A percentile compares a stretch with the other conserved stretches of the same genome.
Conservation (phyloP, 129 eudicot species). For the Artemisia tridentata region DNA sequence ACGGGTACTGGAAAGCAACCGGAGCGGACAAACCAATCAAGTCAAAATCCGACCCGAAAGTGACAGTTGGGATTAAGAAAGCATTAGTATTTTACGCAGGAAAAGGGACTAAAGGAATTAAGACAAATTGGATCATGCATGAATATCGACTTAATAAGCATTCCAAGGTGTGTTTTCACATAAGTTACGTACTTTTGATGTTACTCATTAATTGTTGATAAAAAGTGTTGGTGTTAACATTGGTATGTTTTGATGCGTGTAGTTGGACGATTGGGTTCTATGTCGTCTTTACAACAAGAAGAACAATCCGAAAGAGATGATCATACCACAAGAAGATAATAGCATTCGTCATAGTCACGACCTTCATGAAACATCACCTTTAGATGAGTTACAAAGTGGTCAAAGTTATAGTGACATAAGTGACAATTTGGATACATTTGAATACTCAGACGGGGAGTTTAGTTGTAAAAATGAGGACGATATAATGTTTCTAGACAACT, state of each 20-base stretch:
- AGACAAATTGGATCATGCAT: constrained; percentile 49
- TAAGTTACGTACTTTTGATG: neutral
- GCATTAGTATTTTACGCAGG: constrained; percentile 40
- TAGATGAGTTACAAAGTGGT: constrained; percentile 10
- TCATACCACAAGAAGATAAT: constrained; percentile 2
- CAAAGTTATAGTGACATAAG: constrained; percentile 26
- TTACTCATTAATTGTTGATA: no score
- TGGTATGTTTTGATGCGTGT: constrained; percentile 6
- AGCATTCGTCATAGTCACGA: neutral
- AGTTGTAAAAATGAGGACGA: constrained; percentile 24
- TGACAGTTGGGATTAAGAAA: constrained; percentile 30
- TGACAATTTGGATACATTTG: constrained; percentile 23
- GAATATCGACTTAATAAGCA: constrained; percentile 25
- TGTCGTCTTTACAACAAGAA: constrained; percentile 41
- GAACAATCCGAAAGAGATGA: constrained; percentile 26
- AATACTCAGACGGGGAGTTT: constrained; percentile 26
- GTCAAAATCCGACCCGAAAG: constrained; percentile 8
- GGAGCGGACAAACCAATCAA: constrained; percentile 38
- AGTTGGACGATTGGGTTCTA: constrained; percentile 42
- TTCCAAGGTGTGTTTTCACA: constrained; percentile 21
- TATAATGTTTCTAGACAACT: neutral
- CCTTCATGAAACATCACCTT: constrained; percentile 9
- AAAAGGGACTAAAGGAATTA: constrained; percentile 28
- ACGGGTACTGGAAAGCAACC: constrained; percentile 46
- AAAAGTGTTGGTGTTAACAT: neutral